Percentiles rank a stretch among this genome's conserved stretches.
Evolutionary conservation across 768 basidiomycete genomes (phyloP).

Genomic region (Paxillus rubicundulus): DNA sequence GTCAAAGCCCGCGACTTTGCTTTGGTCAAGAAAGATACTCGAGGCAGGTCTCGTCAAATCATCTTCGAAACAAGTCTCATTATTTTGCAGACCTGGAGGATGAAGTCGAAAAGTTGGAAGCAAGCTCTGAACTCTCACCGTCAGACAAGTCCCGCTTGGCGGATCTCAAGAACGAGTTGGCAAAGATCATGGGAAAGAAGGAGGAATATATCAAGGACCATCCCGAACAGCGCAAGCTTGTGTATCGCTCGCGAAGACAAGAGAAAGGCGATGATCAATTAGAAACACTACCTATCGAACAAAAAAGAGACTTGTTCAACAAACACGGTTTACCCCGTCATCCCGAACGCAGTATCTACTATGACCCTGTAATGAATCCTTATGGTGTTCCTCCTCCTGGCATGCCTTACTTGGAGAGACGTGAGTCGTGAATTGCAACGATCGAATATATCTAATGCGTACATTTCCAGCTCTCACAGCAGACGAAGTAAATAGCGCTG

Average conservation of each 20-base stretch:
- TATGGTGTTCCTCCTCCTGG: slow-evolving; percentile 93
- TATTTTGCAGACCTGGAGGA: slow-evolving; percentile 66
- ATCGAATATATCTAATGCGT: not conserved
- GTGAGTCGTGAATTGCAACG: slow-evolving; percentile 45
- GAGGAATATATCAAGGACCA: slow-evolving; percentile 90
- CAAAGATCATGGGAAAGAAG: slow-evolving; percentile 81
- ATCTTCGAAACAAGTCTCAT: slow-evolving; percentile 1
- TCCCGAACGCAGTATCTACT: slow-evolving; percentile 91
- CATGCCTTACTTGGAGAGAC: slow-evolving; percentile 90
- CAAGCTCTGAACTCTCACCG: slow-evolving; percentile 38
- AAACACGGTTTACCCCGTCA: slow-evolving; percentile 83
- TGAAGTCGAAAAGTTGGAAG: slow-evolving; percentile 70
- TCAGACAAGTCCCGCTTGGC: slow-evolving; percentile 66
- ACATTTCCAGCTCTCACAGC: slow-evolving; percentile 50
- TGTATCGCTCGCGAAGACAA: slow-evolving; percentile 60
- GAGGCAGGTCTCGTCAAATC: slow-evolving; percentile 44
- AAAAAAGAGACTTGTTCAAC: slow-evolving; percentile 70
- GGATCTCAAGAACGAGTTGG: slow-evolving; percentile 73
- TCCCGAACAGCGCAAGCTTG: slow-evolving; percentile 85
- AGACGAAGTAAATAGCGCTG: slow-evolving; percentile 64
- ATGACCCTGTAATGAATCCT: slow-evolving; percentile 91
- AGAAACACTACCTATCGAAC: slow-evolving; percentile 36
- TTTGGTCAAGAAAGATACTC: slow-evolving; percentile 93
- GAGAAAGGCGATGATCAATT: slow-evolving; percentile 42
- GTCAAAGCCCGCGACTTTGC: slow-evolving; percentile 81